Conservation (phyloP, 192 early-diverging fungal genomes). For the Chytriomyces confervae region DNA sequence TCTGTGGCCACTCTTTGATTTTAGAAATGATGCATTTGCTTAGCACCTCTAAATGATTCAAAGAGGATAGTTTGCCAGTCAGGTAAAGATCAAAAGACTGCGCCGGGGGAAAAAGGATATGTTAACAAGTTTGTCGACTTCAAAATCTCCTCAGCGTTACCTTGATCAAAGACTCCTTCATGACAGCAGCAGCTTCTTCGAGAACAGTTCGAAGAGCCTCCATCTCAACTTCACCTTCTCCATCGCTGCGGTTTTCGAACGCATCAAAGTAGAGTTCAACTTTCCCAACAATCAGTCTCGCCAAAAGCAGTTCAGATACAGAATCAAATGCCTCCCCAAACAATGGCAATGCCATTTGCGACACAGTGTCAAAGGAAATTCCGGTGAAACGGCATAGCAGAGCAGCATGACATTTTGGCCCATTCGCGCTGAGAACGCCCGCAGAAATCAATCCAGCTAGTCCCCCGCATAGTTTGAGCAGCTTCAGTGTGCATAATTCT, state of each 20-base stretch:
- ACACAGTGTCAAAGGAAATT: too few relatives aligned
- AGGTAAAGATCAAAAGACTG: conserved; percentile 43
- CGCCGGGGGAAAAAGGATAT: background rate
- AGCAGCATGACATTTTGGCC: too few relatives aligned
- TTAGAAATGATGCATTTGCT: conserved; percentile 28
- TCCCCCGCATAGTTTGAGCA: too few relatives aligned
- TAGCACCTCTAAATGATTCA: conserved; percentile 38
- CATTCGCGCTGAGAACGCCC: too few relatives aligned
- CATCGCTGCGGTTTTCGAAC: background rate
- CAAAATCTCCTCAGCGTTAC: background rate
- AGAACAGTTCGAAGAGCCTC: conserved; percentile 20
- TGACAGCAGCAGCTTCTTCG: conserved; percentile 14
- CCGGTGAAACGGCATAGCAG: too few relatives aligned
- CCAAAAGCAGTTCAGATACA: background rate
- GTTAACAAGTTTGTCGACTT: background rate
- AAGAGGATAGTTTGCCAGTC: conserved; percentile 3
- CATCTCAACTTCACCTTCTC: background rate
- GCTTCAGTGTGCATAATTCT: too few relatives aligned
- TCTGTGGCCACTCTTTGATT: conserved; percentile 37
- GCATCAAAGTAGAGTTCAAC: background rate
- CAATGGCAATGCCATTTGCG: too few relatives aligned
- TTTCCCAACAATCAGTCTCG: background rate
- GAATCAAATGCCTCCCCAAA: conserved; percentile 10
- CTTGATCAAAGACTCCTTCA: conserved; percentile 18
- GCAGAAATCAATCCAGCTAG: too few relatives aligned